A percentile compares a stretch with the other conserved stretches of the same genome.
These are phyloP conservation scores for Phoenix roebelenii DNA, from an alignment of 176 grass and related monocot species.

Conservation along the genomic window DNA sequence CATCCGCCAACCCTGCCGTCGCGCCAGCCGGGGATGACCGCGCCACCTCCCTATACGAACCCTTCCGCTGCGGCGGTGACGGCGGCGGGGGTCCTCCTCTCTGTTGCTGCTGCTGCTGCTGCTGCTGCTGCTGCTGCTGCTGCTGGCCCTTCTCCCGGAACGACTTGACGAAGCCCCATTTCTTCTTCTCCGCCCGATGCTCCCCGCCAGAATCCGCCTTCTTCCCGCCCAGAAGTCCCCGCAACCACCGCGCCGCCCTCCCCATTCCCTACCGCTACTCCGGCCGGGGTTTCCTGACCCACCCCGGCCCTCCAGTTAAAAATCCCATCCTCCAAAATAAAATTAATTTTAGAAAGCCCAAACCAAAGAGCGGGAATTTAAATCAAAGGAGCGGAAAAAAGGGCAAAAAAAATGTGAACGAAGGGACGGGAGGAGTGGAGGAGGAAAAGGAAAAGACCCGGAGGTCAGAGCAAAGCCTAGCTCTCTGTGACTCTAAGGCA, in stretches of 20 bases:
- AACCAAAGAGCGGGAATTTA: too few species aligned
- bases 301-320: not conserved
- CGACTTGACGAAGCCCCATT: slow-evolving; percentile 58
- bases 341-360: too few species aligned
- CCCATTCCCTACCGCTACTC: slow-evolving; percentile 43
- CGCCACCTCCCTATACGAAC: slow-evolving; percentile 15
- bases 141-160: slow-evolving; percentile 42
- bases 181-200: slow-evolving; percentile 26
- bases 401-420: too few species aligned
- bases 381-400: too few species aligned
- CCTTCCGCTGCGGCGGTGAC: slow-evolving; percentile 11
- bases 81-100: slow-evolving; percentile 1
- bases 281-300: not conserved
- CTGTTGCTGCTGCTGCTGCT: too few species aligned
- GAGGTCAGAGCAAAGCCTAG: too few species aligned
- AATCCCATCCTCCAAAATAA: too few species aligned
- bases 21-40: too few species aligned
- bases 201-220: slow-evolving; percentile 17
- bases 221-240: slow-evolving; percentile 53
- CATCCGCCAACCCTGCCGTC: slow-evolving; percentile 2
- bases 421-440: too few species aligned
- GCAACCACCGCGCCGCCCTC: slow-evolving; percentile 62
- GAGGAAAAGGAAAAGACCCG: too few species aligned
- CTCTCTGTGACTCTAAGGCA: too few species aligned
- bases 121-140: too few species aligned